phyloP scores from a whole-genome alignment of 1,139 yeast genomes.

The Kodamaea alishanica region DNA sequence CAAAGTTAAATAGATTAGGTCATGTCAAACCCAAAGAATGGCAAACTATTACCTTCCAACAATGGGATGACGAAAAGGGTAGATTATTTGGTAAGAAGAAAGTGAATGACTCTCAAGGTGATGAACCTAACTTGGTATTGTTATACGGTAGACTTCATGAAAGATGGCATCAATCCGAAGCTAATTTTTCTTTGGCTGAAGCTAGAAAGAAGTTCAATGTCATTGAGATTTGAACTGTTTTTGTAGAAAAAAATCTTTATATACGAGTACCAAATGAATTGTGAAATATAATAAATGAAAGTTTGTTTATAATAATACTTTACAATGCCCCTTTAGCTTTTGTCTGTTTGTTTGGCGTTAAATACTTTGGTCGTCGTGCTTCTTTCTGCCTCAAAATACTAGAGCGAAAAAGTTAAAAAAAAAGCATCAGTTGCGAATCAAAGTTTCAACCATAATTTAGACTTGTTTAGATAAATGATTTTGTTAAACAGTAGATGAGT shows the following conservation, averaged over 20 bases:
- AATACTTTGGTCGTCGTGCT: too few relatives aligned
- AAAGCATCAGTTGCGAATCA: not conserved
- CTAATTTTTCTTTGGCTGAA: constrained; percentile 16
- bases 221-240: constrained; percentile 11
- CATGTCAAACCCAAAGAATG: constrained; percentile 14
- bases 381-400: not conserved
- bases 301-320: not conserved
- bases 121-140: constrained; percentile 17
- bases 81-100: constrained; percentile 15
- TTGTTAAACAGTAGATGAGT: not conserved
- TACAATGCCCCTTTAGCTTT: too few relatives aligned
- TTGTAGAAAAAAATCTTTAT: not conserved
- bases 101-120: constrained; percentile 16
- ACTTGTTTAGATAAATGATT: not conserved
- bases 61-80: constrained; percentile 19
- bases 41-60: constrained; percentile 16
- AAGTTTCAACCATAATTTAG: not conserved
- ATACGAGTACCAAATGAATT: not conserved
- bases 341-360: too few relatives aligned
- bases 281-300: too few relatives aligned
- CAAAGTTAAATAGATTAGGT: constrained; percentile 13
- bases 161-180: constrained; percentile 21
- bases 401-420: not conserved
- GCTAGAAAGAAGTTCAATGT: constrained; percentile 16
- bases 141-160: constrained; percentile 18